phyloP scores from a whole-genome alignment of 2,329 filamentous ascomycete species.

The Incumbomyces delicatus region DNA sequence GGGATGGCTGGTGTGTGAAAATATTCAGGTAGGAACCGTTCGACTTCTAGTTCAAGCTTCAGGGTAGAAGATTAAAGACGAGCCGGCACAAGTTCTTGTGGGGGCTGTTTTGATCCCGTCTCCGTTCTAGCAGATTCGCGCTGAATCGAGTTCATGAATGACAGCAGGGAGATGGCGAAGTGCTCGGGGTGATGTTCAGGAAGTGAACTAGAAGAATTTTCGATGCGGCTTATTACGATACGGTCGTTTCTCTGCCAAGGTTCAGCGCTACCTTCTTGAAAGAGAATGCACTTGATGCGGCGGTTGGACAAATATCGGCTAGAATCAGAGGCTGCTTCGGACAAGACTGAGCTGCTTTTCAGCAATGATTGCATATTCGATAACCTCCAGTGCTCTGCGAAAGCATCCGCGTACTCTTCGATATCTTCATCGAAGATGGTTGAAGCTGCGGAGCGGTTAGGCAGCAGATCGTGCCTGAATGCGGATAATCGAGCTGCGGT shows the following conservation, averaged over 20 bases:
- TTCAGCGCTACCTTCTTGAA: background rate
- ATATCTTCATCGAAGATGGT: background rate
- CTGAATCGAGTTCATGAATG: background rate
- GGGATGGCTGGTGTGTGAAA: too few species aligned
- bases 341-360: background rate
- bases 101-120: too few species aligned
- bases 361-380: background rate
- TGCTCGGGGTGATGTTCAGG: background rate
- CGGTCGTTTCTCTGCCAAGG: background rate
- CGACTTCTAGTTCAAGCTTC: too few species aligned
- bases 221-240: too few species aligned
- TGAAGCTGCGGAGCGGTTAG: background rate
- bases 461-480: background rate
- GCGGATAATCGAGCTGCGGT: background rate
- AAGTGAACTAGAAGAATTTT: too few species aligned
- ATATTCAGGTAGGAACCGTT: too few species aligned
- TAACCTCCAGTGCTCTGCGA: background rate
- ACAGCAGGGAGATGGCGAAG: background rate
- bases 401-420: background rate
- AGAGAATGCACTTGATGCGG: background rate
- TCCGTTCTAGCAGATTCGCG: too few species aligned
- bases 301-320: too few species aligned
- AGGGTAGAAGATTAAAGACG: too few species aligned
- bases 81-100: too few species aligned
- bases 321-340: too few species aligned